Conservation (phyloP, 805 yeast genomes). For the Zygoascus biomembranicola region DNA sequence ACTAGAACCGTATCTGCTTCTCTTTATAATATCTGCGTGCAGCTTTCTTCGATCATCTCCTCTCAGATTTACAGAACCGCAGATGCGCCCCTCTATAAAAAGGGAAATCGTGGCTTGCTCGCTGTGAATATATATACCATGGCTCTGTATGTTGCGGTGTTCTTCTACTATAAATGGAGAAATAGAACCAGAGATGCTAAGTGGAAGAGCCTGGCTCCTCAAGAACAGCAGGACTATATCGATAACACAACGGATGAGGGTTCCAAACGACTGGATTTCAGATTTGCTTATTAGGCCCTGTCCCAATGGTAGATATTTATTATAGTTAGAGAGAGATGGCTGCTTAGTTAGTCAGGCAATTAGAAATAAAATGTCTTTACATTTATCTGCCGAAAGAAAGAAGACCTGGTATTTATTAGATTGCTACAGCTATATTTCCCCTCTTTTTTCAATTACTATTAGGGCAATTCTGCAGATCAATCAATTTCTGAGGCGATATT, state of each 20-base stretch:
- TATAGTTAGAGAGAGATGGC: too few relatives aligned
- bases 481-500: too few relatives aligned
- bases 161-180: constrained; percentile 27
- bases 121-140: constrained; percentile 18
- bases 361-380: too few relatives aligned
- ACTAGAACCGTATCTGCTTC: constrained; percentile 59
- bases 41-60: constrained; percentile 46
- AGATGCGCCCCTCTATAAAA: constrained; percentile 52
- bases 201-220: constrained; percentile 45
- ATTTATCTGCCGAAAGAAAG: too few relatives aligned
- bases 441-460: too few relatives aligned
- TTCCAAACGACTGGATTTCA: constrained; percentile 48
- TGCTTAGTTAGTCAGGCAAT: too few relatives aligned
- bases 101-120: constrained; percentile 40
- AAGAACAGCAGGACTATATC: constrained; percentile 43
- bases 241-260: constrained; percentile 43
- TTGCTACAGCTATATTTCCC: too few relatives aligned
- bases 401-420: too few relatives aligned
- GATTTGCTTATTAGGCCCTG: constrained; percentile 22
- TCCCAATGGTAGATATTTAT: too few relatives aligned
- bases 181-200: constrained; percentile 31
- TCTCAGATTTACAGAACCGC: constrained; percentile 48
- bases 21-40: constrained; percentile 55
- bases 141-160: neutral
- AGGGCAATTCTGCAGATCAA: too few relatives aligned